A percentile compares a stretch with the other conserved stretches of the same genome.
Evolutionary conservation across 1,284 basidiomycete species (phyloP).

Genomic region (Ganoderma lingzhi): DNA sequence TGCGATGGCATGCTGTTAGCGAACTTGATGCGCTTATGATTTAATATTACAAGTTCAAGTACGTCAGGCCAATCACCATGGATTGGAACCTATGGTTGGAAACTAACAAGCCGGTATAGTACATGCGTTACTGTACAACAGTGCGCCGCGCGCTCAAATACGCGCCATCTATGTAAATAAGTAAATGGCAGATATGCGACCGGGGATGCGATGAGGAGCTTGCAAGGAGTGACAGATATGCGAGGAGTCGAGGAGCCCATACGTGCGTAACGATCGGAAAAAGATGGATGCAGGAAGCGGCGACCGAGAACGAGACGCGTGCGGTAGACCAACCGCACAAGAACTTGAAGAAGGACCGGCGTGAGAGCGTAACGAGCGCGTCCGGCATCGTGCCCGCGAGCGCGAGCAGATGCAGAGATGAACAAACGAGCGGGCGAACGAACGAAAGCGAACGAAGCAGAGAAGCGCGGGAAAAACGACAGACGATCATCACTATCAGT

Average conservation of each 20-base stretch:
- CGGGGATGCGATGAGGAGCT: background rate
- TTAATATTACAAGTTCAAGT: too few relatives aligned
- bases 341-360: background rate
- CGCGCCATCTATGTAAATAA: constrained; percentile 1
- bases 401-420: background rate
- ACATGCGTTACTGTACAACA: constrained; percentile 7
- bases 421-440: background rate
- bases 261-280: background rate
- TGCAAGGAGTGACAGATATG: constrained; percentile 3
- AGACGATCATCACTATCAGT: constrained; percentile 2
- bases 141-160: background rate
- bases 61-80: background rate
- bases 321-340: background rate
- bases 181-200: background rate
- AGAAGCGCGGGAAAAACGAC: background rate
- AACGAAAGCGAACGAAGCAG: background rate
- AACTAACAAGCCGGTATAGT: background rate
- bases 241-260: background rate
- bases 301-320: background rate
- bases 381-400: background rate
- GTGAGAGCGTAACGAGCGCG: background rate
- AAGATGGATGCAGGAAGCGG: background rate
- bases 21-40: background rate
- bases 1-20: background rate
- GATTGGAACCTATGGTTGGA: background rate